Evolutionary conservation across 2,329 filamentous ascomycete genomes (phyloP), one percentile per base, ranked within the genome.

Genomic region (Calonectria pseudoturangicola): DNA sequence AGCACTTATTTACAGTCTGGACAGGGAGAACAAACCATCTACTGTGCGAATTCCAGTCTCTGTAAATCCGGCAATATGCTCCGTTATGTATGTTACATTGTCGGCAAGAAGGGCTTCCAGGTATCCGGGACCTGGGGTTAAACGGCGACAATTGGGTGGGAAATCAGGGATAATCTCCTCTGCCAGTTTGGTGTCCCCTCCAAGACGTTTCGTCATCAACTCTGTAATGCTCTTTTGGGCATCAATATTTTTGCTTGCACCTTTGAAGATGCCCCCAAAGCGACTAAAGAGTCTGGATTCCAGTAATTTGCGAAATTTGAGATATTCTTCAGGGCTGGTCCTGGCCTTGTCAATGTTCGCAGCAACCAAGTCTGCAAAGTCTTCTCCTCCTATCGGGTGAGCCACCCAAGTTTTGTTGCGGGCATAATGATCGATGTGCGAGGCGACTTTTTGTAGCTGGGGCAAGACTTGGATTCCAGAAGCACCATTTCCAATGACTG

Each of bases 331-430:
- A 2, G 66, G 66, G 36, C 66, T 63, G 8, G 66, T 68, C 21
- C 56, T 43, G 2, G 66, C 66, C 15, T 63, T 50, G 56, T 68
- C 54, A 10, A 68, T 68, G 33, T 62, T 62, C 5, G 33, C 43
- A 18, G 43, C 66, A 10, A 68, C 56, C 16, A 68, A 30, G 10
- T 68, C 30, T 4, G 66, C 66, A 8, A 68, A 58, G 25, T 68
- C 66, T 12, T 68, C 66, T 25, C 66, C 66, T 47, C 66, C 66
- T 25, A 68, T 68, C 18, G 66, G 56, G 27, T 56, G 51, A 45
- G 66, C 66, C 6, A 68, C 54, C 66, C 66, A 68, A 1, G 66
- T 68, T 21, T 68, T 68, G 43, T 68, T 68, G 27, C 66, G 66
- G 9, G 66, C 66, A 16, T 68, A 68, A 30, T 68, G 66, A 27